Base-by-base conservation (phyloP, 441 rosid genomes). In the Populus hybrid region DNA sequence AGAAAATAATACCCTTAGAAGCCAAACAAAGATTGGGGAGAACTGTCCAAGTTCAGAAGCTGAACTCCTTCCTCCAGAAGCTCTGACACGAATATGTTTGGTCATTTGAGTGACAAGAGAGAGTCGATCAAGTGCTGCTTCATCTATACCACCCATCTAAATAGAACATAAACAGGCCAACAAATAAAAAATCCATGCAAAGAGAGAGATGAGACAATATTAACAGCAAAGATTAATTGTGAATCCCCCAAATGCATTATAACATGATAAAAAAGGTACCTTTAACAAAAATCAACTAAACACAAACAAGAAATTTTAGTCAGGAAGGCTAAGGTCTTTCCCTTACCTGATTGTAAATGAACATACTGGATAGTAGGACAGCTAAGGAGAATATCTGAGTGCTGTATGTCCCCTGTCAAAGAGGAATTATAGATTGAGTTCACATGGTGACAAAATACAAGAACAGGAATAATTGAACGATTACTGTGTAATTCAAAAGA, bases 71-170 rank as follows among this genome's bases (percentile, higher is more conserved):
- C n/a, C n/a, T n/a, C n/a, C n/a, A n/a, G n/a, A n/a, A n/a, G n/a
- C n/a, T n/a, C n/a, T n/a, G n/a, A n/a, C n/a, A n/a, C n/a, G n/a
- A n/a, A n/a, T n/a, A n/a, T 96, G 98, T 81, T 96, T 94, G 45
- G 98, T 96, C 93, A 96, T 90, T 85, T 94, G 93, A 76, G 99
- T 96, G 77, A 96, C 99, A 82, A 94, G 98, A 74, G 98, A 96
- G n/a, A 96, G 98, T 23, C 95, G 94, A 87, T 96, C 98, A 24
- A 96, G 89, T 38, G 99, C 90, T 83, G 99, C 89, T 89, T 94
- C 99, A 82, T 96, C 99, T 76, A 96, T 96, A 71, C 98, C 98
- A 80, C 98, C 98, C 98, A 96, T 96, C 98, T 96, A 82, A 74
- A 29, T 14, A 74, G 14, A 24, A 36, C n/a, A 80, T 66, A 21